Evolutionary conservation across 345 rosid genomes (phyloP).

Genomic region (Eucalyptus microcorys): DNA sequence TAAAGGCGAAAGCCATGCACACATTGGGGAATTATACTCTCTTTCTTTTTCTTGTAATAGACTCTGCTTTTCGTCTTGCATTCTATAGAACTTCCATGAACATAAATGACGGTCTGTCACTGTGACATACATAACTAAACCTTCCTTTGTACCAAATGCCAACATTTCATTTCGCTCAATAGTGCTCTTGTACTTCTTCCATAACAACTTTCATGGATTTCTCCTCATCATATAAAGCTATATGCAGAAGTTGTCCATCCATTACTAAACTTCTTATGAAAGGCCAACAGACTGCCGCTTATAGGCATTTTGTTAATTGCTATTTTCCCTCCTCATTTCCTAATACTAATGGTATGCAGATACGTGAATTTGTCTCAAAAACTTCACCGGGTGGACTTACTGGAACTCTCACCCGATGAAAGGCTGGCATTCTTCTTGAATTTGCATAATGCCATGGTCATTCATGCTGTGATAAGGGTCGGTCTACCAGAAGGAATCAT

Average conservation of each 20-base stretch:
- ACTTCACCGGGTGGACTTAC: conserved; percentile 64
- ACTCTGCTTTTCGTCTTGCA: not conserved
- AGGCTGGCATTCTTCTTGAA: conserved; percentile 74
- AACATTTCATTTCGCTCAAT: not conserved
- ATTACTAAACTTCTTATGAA: not conserved
- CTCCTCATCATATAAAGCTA: not conserved
- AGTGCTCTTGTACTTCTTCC: not conserved
- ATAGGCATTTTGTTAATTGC: not conserved
- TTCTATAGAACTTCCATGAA: not conserved
- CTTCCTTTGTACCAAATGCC: not conserved
- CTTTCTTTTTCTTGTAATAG: not conserved
- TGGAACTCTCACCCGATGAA: conserved; percentile 36
- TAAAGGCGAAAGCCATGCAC: not conserved
- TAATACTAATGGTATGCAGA: conserved; percentile 14
- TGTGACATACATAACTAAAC: not conserved
- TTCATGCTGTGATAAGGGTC: conserved; percentile 68
- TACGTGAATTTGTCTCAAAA: conserved; percentile 56
- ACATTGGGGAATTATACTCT: not conserved
- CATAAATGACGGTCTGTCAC: not conserved
- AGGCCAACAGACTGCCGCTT: not conserved
- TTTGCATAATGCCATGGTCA: conserved; percentile 85
- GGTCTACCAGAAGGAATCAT: conserved; percentile 56
- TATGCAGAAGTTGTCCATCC: not conserved
- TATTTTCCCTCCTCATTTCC: not conserved
- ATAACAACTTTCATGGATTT: not conserved